A percentile compares a stretch with the other conserved stretches of the same genome.
Evolutionary conservation across 306 rosid genomes (phyloP).

Genomic region (Trifolium subterraneum): DNA sequence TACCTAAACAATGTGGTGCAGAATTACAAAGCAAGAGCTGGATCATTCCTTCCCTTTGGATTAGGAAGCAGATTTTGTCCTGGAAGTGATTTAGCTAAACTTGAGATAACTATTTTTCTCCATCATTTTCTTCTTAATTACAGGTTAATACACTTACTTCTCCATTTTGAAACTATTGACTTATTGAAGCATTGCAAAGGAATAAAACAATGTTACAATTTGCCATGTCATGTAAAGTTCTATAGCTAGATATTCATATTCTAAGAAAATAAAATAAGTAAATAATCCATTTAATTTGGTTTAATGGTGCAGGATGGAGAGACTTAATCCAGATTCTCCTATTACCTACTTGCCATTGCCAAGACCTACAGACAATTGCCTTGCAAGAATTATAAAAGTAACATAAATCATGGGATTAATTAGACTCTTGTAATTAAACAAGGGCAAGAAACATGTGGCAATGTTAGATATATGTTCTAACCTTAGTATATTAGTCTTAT

Average conservation of each 20-base stretch:
- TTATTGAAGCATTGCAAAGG: not conserved
- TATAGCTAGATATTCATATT: not conserved
- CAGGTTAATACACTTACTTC: slow-evolving; percentile 43
- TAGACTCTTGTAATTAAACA: not conserved
- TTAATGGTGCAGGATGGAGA: slow-evolving; percentile 56
- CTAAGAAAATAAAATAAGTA: not conserved
- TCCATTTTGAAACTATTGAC: not conserved
- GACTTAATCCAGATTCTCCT: slow-evolving; percentile 53
- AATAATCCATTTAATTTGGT: not conserved
- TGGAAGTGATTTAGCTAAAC: slow-evolving; percentile 64
- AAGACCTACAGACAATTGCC: slow-evolving; percentile 63
- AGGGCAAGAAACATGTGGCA: too few relatives aligned
- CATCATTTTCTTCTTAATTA: slow-evolving; percentile 68
- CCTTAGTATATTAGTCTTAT: not conserved
- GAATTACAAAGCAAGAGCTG: slow-evolving; percentile 57
- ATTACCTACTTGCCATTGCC: slow-evolving; percentile 55
- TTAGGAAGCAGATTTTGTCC: slow-evolving; percentile 69
- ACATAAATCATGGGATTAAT: slow-evolving; percentile 29
- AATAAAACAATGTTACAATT: not conserved
- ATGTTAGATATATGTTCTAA: too few relatives aligned
- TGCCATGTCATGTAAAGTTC: too few relatives aligned
- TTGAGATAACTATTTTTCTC: slow-evolving; percentile 62
- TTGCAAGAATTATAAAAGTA: slow-evolving; percentile 57
- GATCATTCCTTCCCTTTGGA: slow-evolving; percentile 70
- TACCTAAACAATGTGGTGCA: slow-evolving; percentile 37